Percentiles rank a stretch among this genome's conserved stretches.
Conservation (phyloP, 2,329 filamentous ascomycete genomes). For the Diaporthe humulicola region DNA sequence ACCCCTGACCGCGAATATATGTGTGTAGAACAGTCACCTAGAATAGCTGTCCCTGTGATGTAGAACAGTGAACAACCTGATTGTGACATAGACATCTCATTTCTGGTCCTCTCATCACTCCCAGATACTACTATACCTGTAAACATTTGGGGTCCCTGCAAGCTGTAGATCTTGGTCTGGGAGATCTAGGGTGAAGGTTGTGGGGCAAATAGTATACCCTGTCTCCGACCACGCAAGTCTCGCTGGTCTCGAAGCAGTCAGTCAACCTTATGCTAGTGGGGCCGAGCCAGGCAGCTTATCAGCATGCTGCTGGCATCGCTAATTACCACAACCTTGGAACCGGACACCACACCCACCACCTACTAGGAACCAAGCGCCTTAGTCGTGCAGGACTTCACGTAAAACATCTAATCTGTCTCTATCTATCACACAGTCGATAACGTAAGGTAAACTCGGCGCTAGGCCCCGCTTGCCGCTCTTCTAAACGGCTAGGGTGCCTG, state of each 20-base stretch:
- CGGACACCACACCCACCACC: neutral
- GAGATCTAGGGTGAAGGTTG: neutral
- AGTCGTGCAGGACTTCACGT: neutral
- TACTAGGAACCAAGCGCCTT: neutral
- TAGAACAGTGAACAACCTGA: too few species aligned
- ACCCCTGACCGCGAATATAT: too few species aligned
- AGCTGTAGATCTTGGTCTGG: neutral
- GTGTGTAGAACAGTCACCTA: neutral
- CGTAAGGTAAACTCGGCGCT: neutral
- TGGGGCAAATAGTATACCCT: neutral
- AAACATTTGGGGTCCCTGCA: neutral
- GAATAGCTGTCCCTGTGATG: too few species aligned
- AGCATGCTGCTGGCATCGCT: neutral
- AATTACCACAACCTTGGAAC: too few species aligned
- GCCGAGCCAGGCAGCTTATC: constrained; percentile 11
- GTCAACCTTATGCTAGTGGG: neutral
- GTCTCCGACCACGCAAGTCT: neutral
- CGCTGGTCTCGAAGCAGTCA: neutral
- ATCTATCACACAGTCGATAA: neutral
- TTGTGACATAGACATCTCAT: neutral
- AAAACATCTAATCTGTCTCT: neutral
- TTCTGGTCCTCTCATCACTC: neutral
- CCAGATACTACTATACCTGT: too few species aligned
- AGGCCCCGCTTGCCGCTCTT: neutral
- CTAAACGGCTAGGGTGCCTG: too few species aligned